Evolutionary conservation across 164 flowering plant species (phyloP).

Genomic region (Annona squamosa): DNA sequence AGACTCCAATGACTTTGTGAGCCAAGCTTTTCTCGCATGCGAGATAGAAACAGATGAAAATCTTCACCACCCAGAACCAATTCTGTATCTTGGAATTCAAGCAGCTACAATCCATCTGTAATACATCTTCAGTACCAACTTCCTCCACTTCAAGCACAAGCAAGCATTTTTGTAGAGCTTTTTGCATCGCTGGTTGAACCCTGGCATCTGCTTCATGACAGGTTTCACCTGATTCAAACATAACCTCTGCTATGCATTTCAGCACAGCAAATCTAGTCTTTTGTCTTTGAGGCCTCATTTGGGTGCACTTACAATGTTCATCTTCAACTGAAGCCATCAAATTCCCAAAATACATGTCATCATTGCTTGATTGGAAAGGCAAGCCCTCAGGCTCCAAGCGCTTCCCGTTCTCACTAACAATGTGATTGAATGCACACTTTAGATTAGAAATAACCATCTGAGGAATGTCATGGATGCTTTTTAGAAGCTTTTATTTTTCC

Average conservation of each 20-base stretch:
- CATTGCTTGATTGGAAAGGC: neutral
- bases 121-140: conserved; percentile 78
- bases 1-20: conserved; percentile 3
- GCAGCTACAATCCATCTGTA: conserved; percentile 4
- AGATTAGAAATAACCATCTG: neutral
- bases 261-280: conserved; percentile 37
- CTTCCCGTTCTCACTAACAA: neutral
- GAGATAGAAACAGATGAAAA: conserved; percentile 1
- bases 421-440: neutral
- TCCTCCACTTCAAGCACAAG: conserved; percentile 61
- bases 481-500: neutral
- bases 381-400: neutral
- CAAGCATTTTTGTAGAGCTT: conserved; percentile 66
- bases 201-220: conserved; percentile 68
- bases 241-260: conserved; percentile 46
- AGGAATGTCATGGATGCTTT: neutral
- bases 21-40: conserved; percentile 1
- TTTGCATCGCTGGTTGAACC: conserved; percentile 59
- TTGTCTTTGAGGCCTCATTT: neutral
- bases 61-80: conserved; percentile 4
- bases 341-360: neutral
- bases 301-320: neutral
- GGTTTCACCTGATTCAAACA: conserved; percentile 65
- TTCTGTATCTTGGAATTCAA: conserved; percentile 1
- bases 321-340: neutral